Evolutionary conservation across 208 protist species (phyloP), one percentile per base, ranked within the genome.

Genomic region (Trypanosoma platydactyli): DNA sequence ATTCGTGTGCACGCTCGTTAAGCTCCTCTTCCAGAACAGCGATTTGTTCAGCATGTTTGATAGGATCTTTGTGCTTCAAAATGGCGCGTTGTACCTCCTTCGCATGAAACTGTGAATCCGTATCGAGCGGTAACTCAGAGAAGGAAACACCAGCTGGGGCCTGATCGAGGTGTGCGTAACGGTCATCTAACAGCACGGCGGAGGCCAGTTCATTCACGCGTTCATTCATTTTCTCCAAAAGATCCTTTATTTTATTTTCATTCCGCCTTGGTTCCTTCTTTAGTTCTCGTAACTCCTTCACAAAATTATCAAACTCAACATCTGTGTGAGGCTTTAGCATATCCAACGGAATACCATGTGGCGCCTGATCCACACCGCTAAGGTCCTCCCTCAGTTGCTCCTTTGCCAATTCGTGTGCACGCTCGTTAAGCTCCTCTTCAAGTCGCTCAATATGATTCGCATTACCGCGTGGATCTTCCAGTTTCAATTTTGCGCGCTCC

Each of bases 261-360:
- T 87, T 83, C 27, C 73, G 69, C 29, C 76, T 44, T 22, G 74
- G 72, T 42, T 86, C 81, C 24, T 75, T 81, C 71, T 88, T 88
- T 7, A 89, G 74, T 27, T 83, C 71, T 1, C 86, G 82, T 11
- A 85, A 35, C 25, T 84, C 67, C 51, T 72, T 64, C 49, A 84
- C 83, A 44, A 78, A 35, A 13, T 25, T 38, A 3, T 38, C 63
- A 55, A 92, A 80, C 53, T 71, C 71, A n/a, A 71, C 15, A 58
- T 94, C 82, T 18, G 76, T 57, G 72, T 94, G 84, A 5, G 79
- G 81, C 11, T 86, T 60, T 40, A 94, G 76, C 35, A 89, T 30
- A 15, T 61, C 73, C 49, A 94, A 60, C 5, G 88, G 82, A 22
- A 94, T 73, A 35, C 76, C 85, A 6, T 65, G 48, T 12, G 88